Base-by-base conservation (phyloP, 2,329 filamentous ascomycete species). In the Pseudocercospora vitis region DNA sequence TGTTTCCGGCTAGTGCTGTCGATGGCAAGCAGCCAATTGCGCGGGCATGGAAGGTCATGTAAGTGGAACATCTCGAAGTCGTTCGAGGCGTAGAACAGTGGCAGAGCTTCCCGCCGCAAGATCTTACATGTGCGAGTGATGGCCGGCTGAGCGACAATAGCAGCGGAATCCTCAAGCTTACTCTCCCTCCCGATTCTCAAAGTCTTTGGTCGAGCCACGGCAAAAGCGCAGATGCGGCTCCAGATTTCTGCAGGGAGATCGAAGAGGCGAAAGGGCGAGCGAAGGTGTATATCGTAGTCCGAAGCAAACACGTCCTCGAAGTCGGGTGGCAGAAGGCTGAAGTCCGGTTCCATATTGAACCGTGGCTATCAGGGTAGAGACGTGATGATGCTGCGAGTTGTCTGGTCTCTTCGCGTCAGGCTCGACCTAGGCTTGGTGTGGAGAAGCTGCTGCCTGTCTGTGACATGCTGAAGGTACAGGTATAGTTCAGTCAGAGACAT, bases 241-340 rank as follows among this genome's bases (percentile, higher is more conserved):
- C 56, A 56, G 14, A 58, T 35, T 35, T 60, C 60, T 4, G 62
- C 55, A 2, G 59, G 62, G 16, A 64, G 39, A 39, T 61, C 58
- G 46, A 64, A 53, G n/a, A 63, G 56, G 0, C 58, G 52, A 14
- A 56, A 60, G 46, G 52, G 44, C 5, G 16, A 26, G 9, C 55
- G 39, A 19, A 55, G 52, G 11, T 40, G n/a, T 9, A 58, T 45
- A 6, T 52, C 48, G 29, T 55, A 18, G 5, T 12, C n/a, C 0
- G 52, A 49, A n/a, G n/a, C 18, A 24, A 58, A 46, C 9, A 51
- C 35, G 18, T 58, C 52, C 32, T 58, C 55, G 31, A 58, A 58
- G 9, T 51, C 49, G 16, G 18, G 11, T 19, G 42, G 31, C 8
- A 58, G 55, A 4, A 55, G 18, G 14, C 33, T 42, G 44, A 58